phyloP scores from a whole-genome alignment of 2,329 filamentous ascomycete species.

The Grosmannia penicillata region DNA sequence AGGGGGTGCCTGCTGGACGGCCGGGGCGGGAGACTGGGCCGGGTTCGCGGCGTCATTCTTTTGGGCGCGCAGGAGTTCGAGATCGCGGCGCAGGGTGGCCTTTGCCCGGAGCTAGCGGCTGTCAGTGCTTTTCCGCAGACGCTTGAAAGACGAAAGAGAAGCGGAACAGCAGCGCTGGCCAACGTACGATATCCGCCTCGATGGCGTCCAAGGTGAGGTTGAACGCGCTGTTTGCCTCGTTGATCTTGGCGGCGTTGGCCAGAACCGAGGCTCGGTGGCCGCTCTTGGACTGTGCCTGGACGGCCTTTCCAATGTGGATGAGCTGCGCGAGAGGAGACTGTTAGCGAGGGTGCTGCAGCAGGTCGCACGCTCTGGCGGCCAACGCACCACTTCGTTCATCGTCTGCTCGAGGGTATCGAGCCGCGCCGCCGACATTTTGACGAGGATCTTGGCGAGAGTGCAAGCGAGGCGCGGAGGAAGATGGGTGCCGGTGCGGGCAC shows the following conservation, averaged over 20 bases:
- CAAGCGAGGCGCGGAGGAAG: not conserved
- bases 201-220: slow-evolving; percentile 40
- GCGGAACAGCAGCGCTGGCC: not conserved
- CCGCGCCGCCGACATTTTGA: slow-evolving; percentile 18
- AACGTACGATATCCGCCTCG: slow-evolving; percentile 40
- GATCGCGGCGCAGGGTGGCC: slow-evolving; percentile 38
- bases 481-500: no score
- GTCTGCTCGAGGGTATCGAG: slow-evolving; percentile 35
- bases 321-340: slow-evolving; percentile 24
- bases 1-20: slow-evolving; percentile 11
- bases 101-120: slow-evolving; percentile 31
- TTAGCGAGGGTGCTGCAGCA: no score
- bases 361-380: no score
- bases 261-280: slow-evolving; percentile 22
- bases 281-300: slow-evolving; percentile 33
- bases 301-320: slow-evolving; percentile 42
- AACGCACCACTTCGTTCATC: slow-evolving; percentile 39
- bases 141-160: not conserved
- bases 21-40: slow-evolving; percentile 6
- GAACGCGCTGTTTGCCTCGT: slow-evolving; percentile 31
- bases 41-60: slow-evolving; percentile 13
- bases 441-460: not conserved
- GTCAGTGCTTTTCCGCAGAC: no score
- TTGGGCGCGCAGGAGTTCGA: slow-evolving; percentile 25
- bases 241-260: slow-evolving; percentile 25